Percentiles rank a stretch among this genome's conserved stretches.
These are phyloP conservation scores for Gypsophila paniculata DNA, from an alignment of 179 eudicot species.

Conservation along the genomic window DNA sequence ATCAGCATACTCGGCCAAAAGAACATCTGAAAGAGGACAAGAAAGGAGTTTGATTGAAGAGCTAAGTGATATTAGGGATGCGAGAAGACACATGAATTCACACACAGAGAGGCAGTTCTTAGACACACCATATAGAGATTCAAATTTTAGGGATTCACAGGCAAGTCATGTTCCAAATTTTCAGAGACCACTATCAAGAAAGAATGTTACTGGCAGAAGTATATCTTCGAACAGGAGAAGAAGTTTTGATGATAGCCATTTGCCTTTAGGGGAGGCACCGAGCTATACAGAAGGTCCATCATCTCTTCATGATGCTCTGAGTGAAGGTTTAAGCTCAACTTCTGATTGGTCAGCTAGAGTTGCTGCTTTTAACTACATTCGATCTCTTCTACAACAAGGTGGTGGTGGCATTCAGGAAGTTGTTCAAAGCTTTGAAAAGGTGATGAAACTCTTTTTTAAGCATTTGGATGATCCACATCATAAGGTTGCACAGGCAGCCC, in stretches of 20 bases:
- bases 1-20: conserved; percentile 57
- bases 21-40: conserved; percentile 62
- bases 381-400: conserved; percentile 77
- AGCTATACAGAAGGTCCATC: conserved; percentile 70
- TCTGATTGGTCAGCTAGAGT: conserved; percentile 98
- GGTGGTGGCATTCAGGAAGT: conserved; percentile 86
- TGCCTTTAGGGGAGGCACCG: conserved; percentile 62
- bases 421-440: conserved; percentile 89
- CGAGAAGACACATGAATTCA: conserved; percentile 54
- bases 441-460: conserved; percentile 92
- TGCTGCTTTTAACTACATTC: conserved; percentile 88
- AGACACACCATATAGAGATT: conserved; percentile 64
- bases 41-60: conserved; percentile 66
- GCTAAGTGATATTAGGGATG: conserved; percentile 50
- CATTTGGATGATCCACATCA: conserved; percentile 99
- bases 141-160: conserved; percentile 59
- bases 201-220: conserved; percentile 72
- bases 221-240: conserved; percentile 69
- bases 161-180: conserved; percentile 70
- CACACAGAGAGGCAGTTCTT: conserved; percentile 65
- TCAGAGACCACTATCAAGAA: conserved; percentile 83
- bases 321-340: conserved; percentile 79
- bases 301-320: conserved; percentile 83
- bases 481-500: conserved; percentile 99
- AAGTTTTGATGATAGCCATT: conserved; percentile 88